These are phyloP conservation scores for Fusarium sp. DNA, from an alignment of 2,329 filamentous ascomycete species.

Conservation along the genomic window DNA sequence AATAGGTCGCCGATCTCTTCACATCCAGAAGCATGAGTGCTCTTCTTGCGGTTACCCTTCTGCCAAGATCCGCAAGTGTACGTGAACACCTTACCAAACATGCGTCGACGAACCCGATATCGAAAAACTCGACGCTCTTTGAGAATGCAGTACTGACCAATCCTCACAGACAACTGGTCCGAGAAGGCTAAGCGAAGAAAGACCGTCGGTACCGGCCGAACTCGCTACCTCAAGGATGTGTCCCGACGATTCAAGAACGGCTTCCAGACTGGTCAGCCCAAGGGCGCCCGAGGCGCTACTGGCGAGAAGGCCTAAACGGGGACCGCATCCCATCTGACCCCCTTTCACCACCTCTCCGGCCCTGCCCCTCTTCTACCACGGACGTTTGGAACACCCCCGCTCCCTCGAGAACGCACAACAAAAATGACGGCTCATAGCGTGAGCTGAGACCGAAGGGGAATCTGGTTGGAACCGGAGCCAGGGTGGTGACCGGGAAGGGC, in stretches of 20 bases:
- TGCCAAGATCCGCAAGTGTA: slow-evolving; percentile 99
- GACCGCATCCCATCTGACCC: slow-evolving; percentile 38
- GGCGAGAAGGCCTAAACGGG: slow-evolving; percentile 55
- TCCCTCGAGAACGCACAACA: slow-evolving; percentile 28
- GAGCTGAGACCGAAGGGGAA: slow-evolving; percentile 31
- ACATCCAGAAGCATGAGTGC: slow-evolving; percentile 99
- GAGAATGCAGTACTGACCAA: slow-evolving; percentile 37
- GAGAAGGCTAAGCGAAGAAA: slow-evolving; percentile 99
- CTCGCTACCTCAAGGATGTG: slow-evolving; percentile 93
- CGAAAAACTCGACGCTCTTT: slow-evolving; percentile 15
- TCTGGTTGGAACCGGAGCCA: slow-evolving; percentile 27
- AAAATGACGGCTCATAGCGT: slow-evolving; percentile 24
- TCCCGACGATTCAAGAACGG: slow-evolving; percentile 97
- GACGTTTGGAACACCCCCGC: slow-evolving; percentile 22
- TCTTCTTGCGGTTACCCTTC: slow-evolving; percentile 94
- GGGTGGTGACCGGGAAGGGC: slow-evolving; percentile 37
- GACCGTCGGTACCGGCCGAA: slow-evolving; percentile 97
- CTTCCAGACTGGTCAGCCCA: slow-evolving; percentile 91
- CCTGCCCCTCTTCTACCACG: slow-evolving; percentile 28
- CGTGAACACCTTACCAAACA: slow-evolving; percentile 59
- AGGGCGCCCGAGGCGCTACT: slow-evolving; percentile 79
- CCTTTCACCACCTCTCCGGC: slow-evolving; percentile 35
- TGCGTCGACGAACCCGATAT: slow-evolving; percentile 22
- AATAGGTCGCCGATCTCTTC: slow-evolving; percentile 92
- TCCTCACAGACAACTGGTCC: slow-evolving; percentile 90